Evolutionary conservation across 2,329 filamentous ascomycete species (phyloP).

Genomic region (Albifimbria verrucaria): DNA sequence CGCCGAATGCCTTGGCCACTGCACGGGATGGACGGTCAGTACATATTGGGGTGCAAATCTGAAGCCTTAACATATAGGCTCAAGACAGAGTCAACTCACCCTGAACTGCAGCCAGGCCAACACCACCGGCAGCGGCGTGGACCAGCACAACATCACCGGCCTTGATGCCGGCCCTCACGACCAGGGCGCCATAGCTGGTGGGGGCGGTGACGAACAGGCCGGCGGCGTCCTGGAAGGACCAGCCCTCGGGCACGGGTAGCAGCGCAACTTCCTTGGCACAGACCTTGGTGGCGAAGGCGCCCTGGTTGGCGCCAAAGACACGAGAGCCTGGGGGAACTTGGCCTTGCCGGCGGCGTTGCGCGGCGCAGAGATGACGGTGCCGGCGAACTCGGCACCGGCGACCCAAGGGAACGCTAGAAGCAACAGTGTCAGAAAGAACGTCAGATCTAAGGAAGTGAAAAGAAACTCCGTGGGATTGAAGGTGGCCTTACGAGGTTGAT

Average conservation of each 20-base stretch:
- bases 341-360: constrained; percentile 40
- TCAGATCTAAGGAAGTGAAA: background rate
- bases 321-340: constrained; percentile 74
- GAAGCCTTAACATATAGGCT: too few species aligned
- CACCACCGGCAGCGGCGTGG: constrained; percentile 88
- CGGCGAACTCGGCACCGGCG: constrained; percentile 83
- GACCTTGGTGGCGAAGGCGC: constrained; percentile 78
- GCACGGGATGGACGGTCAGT: background rate
- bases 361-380: constrained; percentile 68
- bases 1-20: constrained; percentile 86
- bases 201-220: constrained; percentile 90
- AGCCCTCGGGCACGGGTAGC: constrained; percentile 72
- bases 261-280: constrained; percentile 64
- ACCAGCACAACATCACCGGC: constrained; percentile 83
- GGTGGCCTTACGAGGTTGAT: constrained; percentile 63
- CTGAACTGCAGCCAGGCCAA: constrained; percentile 88
- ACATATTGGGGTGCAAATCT: background rate
- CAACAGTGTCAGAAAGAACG: background rate
- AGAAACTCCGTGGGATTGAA: background rate
- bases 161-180: constrained; percentile 73
- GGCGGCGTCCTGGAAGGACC: constrained; percentile 81
- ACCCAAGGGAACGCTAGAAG: constrained; percentile 75
- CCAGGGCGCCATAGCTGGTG: constrained; percentile 81
- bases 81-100: too few species aligned
- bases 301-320: constrained; percentile 85